Evolutionary conservation across 106 monocot genomes (phyloP).

Genomic region (Allium sativum): DNA sequence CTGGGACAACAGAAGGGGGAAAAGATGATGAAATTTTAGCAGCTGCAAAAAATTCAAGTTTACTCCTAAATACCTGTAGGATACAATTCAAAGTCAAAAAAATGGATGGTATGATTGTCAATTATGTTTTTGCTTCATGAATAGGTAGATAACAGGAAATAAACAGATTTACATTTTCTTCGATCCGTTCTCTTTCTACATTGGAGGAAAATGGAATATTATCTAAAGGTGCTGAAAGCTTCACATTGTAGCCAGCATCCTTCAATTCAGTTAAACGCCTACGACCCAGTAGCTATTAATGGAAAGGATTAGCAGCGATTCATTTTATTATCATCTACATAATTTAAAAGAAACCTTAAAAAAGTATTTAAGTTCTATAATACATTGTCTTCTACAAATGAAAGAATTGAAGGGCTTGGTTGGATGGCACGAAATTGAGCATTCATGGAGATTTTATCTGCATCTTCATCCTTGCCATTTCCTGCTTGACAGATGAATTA

Average conservation of each 20-base stretch:
- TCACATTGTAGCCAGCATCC: constrained; percentile 74
- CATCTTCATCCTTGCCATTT: constrained; percentile 38
- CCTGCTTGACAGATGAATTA: constrained; percentile 24
- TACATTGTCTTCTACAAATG: constrained; percentile 98
- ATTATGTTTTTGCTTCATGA: no score
- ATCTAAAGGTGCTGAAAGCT: constrained; percentile 87
- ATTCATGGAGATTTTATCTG: constrained; percentile 56
- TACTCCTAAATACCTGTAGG: constrained; percentile 77
- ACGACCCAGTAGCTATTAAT: constrained; percentile 72
- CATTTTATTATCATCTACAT: no score
- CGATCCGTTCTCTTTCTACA: constrained; percentile 67
- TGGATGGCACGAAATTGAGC: constrained; percentile 91
- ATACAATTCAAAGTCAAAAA: not conserved
- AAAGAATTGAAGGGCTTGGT: constrained; percentile 78
- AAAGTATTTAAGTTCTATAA: not conserved
- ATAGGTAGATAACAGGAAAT: no score
- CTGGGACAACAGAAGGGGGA: constrained; percentile 66
- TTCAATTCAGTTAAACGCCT: constrained; percentile 74
- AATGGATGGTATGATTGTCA: no score
- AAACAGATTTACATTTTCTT: constrained; percentile 62
- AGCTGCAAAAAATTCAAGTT: constrained; percentile 95
- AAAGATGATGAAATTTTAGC: constrained; percentile 91
- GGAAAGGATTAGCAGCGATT: not conserved
- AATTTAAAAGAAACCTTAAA: no score
- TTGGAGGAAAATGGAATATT: constrained; percentile 72